phyloP scores from a whole-genome alignment of 768 basidiomycete species.

The Sarcodon sp. region DNA sequence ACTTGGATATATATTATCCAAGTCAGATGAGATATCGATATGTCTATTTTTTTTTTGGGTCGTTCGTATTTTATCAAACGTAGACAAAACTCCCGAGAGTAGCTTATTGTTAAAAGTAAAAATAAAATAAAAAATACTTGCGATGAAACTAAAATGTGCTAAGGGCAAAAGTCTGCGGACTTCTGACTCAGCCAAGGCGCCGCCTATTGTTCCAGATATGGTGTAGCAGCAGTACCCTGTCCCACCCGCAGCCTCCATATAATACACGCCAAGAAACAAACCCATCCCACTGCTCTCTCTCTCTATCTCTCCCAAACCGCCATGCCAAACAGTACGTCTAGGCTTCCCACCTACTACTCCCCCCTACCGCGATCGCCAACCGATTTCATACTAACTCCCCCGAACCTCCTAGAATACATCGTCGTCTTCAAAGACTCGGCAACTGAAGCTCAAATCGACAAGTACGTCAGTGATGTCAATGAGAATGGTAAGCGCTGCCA shows the following conservation, averaged over 20 bases:
- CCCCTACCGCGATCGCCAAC: background rate
- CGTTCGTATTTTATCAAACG: too few relatives aligned
- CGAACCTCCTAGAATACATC: slow-evolving; percentile 28
- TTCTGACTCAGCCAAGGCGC: too few relatives aligned
- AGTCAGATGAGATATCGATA: too few relatives aligned
- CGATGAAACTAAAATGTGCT: too few relatives aligned
- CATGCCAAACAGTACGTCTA: slow-evolving; percentile 12
- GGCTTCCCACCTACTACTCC: background rate
- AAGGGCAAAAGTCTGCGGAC: too few relatives aligned
- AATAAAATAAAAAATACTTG: too few relatives aligned
- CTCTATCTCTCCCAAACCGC: background rate
- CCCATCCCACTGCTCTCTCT: background rate
- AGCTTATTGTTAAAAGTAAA: too few relatives aligned
- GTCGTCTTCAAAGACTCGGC: slow-evolving; percentile 40
- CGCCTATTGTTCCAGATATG: too few relatives aligned
- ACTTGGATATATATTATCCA: too few relatives aligned
- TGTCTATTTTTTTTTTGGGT: too few relatives aligned
- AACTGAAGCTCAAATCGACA: slow-evolving; percentile 24
- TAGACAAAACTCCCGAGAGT: too few relatives aligned
- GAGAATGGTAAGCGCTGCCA: slow-evolving; percentile 18
- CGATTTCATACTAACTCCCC: background rate
- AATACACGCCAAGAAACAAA: background rate
- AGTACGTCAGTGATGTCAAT: slow-evolving; percentile 25
- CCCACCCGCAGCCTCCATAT: background rate
- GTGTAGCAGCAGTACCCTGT: background rate